These are phyloP conservation scores for Marvania coccoides DNA, from an alignment of 139 green algal genomes.

Conservation along the genomic window DNA sequence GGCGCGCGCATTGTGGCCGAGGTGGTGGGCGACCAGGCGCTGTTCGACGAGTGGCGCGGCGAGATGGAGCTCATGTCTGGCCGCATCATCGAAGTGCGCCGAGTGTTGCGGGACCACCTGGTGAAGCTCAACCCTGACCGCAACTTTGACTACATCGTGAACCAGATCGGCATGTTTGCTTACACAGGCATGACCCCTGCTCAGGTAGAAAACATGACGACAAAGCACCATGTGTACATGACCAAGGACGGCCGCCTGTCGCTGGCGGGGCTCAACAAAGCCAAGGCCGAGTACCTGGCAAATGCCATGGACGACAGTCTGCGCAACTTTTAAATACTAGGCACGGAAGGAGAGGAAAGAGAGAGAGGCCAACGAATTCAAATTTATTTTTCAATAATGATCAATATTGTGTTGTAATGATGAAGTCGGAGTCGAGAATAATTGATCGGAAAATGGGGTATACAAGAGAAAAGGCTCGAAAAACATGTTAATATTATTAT, in stretches of 20 bases:
- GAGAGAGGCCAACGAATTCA: no score
- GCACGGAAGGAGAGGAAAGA: no score
- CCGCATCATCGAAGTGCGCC: conserved; percentile 83
- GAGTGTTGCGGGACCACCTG: conserved; percentile 67
- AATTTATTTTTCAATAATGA: no score
- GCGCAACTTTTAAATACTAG: conserved; percentile 44
- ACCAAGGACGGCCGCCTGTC: conserved; percentile 94
- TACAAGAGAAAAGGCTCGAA: no score
- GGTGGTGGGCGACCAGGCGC: conserved; percentile 64
- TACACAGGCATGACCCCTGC: conserved; percentile 81
- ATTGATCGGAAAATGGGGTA: no score
- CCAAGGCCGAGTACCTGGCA: conserved; percentile 85
- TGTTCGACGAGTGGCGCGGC: conserved; percentile 87
- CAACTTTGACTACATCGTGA: conserved; percentile 87
- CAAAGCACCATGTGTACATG: conserved; percentile 94
- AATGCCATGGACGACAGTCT: conserved; percentile 90
- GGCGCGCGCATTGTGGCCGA: conserved; percentile 86
- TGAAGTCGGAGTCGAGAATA: no score
- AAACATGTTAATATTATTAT: no score
- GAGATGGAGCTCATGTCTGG: conserved; percentile 96
- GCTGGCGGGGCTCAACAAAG: conserved; percentile 78
- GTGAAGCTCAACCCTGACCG: conserved; percentile 54
- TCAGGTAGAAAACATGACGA: conserved; percentile 93
- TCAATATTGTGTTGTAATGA: no score
- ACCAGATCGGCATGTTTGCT: conserved; percentile 95